Conservation (phyloP, 1,284 basidiomycete species). For the Trametes versicolor region DNA sequence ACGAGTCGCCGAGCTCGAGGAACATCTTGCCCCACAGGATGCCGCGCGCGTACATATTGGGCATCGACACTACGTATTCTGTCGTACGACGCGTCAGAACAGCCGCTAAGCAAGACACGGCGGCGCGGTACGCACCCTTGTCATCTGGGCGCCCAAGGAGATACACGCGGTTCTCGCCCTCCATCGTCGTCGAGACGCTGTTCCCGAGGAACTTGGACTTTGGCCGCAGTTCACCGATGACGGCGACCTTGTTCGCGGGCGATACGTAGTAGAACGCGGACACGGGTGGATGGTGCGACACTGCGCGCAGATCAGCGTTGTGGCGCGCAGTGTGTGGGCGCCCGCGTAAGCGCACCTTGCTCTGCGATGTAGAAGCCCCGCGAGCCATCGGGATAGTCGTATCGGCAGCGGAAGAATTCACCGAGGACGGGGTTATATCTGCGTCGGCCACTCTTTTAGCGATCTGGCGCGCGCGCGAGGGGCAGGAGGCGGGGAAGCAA, state of each 20-base stretch:
- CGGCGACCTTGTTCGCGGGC: constrained; percentile 85
- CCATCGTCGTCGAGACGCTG: constrained; percentile 95
- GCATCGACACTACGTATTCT: constrained; percentile 93
- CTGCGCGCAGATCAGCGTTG: constrained; percentile 48
- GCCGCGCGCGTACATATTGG: constrained; percentile 97
- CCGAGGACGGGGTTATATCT: constrained; percentile 98
- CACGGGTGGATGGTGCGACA: constrained; percentile 94
- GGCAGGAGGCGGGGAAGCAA: constrained; percentile 7
- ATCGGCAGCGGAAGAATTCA: constrained; percentile 97
- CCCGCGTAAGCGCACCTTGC: constrained; percentile 68
- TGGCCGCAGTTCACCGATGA: constrained; percentile 94
- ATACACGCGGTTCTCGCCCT: constrained; percentile 91
- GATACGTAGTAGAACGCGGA: constrained; percentile 98
- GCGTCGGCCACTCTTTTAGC: constrained; percentile 13
- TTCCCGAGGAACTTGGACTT: constrained; percentile 98
- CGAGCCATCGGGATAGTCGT: constrained; percentile 92
- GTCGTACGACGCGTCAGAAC: constrained; percentile 18
- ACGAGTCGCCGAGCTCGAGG: constrained; percentile 93
- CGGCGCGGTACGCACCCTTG: constrained; percentile 66
- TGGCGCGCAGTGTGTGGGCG: constrained; percentile 6
- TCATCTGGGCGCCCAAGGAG: constrained; percentile 86
- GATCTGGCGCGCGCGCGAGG: constrained; percentile 13
- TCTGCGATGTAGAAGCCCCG: constrained; percentile 98
- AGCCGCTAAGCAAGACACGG: background rate
- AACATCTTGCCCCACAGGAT: constrained; percentile 99